Base-by-base conservation (phyloP, 768 basidiomycete species). In the Lentinula boryana region DNA sequence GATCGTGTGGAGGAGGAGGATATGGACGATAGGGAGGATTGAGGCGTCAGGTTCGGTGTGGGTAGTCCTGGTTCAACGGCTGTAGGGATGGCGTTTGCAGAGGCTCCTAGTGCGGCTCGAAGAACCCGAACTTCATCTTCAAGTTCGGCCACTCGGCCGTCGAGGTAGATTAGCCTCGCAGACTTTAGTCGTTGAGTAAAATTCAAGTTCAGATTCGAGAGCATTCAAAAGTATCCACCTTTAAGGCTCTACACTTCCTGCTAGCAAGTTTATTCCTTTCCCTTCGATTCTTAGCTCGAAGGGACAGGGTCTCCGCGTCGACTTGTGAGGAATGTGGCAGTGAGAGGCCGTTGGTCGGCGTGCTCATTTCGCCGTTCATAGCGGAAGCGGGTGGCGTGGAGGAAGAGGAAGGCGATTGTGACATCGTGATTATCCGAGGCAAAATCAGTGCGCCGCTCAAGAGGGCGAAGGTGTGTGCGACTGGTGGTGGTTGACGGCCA, bases 101-200 rank as follows among this genome's bases (percentile, higher is more conserved):
- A 36, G 10, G 46, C 5, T 21, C 57, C 57, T 27, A 58, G 36
- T 13, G 57, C 33, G 4, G 57, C 27, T 21, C 57, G 57, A 15
- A 58, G 48, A 13, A 49, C 44, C 21, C 57, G 43, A 21, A 58
- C 57, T 23, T 58, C 57, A 18, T 58, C 57, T 50, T 58, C 57
- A 4, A 58, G 46, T 32, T 58, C 57, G 31, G 57, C 57, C 13
- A 58, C 57, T 38, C 57, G 57, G 32, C 35, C 31, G 18, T 58
- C 57, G 10, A 58, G 36, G 32, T 58, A 58, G 15, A 44, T 32
- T 16, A 58, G 33, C 32, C 57, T 58, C 18, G 57, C 57, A 10
- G 57, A 48, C 46, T 58, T 58, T 5, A 12, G 46, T 48, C 46
- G 46, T 48, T 48, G 18, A 48, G 46, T 8, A 48, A 27, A 27